These are phyloP conservation scores for Torulaspora indica DNA, from an alignment of 805 yeast species.

Conservation along the genomic window DNA sequence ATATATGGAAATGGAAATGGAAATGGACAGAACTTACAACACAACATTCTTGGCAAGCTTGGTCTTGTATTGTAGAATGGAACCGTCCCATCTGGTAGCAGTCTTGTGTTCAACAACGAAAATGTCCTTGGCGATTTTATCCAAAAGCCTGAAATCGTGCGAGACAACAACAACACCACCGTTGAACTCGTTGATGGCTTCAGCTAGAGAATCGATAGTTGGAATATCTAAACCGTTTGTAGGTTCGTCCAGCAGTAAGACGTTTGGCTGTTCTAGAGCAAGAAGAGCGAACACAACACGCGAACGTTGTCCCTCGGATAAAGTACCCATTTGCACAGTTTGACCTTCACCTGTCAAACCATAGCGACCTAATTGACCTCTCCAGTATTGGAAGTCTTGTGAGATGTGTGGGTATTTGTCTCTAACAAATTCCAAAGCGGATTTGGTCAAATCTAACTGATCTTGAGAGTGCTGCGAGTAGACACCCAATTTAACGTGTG, in stretches of 20 bases:
- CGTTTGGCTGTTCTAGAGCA: conserved; percentile 93
- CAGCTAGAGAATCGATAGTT: conserved; percentile 96
- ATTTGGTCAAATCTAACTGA: conserved; percentile 91
- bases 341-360: conserved; percentile 99
- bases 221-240: conserved; percentile 98
- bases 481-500: conserved; percentile 96
- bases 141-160: conserved; percentile 97
- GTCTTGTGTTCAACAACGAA: conserved; percentile 93
- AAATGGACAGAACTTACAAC: conserved; percentile 39
- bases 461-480: conserved; percentile 99
- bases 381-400: conserved; percentile 98
- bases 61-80: conserved; percentile 87
- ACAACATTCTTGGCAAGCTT: conserved; percentile 89
- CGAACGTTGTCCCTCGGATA: conserved; percentile 98
- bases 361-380: conserved; percentile 95
- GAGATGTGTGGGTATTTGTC: conserved; percentile 85
- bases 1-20: conserved; percentile 1
- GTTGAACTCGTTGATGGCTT: conserved; percentile 86
- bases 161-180: conserved; percentile 99
- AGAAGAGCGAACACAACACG: conserved; percentile 96
- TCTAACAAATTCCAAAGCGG: conserved; percentile 94
- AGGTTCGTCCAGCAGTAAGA: conserved; percentile 96
- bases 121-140: conserved; percentile 95
- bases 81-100: conserved; percentile 94
- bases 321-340: conserved; percentile 96